phyloP scores from a whole-genome alignment of 2,329 filamentous ascomycete genomes.

The Stagonosporopsis tanaceti region DNA sequence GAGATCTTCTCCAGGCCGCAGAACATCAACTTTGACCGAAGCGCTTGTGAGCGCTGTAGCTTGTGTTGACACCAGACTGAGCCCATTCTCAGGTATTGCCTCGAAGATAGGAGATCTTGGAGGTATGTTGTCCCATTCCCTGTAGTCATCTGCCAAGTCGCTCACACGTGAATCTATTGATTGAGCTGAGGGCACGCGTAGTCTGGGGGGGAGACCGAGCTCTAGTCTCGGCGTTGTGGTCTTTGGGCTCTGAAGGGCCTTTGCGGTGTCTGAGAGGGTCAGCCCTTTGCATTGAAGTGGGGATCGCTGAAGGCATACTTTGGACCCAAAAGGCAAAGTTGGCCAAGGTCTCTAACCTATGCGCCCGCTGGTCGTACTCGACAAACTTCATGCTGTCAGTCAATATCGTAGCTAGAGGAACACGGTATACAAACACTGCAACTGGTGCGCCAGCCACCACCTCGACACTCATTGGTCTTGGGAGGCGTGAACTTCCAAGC shows the following conservation, averaged over 20 bases:
- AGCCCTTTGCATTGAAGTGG: conserved; percentile 6
- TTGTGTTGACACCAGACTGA: conserved; percentile 53
- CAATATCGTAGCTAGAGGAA: not conserved
- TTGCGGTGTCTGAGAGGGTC: conserved; percentile 45
- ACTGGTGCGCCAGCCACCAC: conserved; percentile 92
- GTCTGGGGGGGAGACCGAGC: conserved; percentile 74
- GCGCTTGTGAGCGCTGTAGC: conserved; percentile 48
- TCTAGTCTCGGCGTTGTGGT: conserved; percentile 75
- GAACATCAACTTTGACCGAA: conserved; percentile 83
- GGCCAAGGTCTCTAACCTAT: conserved; percentile 85
- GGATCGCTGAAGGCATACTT: conserved; percentile 60
- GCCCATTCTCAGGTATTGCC: conserved; percentile 57
- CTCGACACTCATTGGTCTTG: conserved; percentile 79
- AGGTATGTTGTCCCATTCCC: conserved; percentile 51
- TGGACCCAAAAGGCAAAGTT: conserved; percentile 96
- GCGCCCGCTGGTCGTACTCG: conserved; percentile 93
- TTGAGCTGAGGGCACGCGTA: conserved; percentile 78
- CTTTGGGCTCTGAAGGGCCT: conserved; percentile 50
- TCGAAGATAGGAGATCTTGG: conserved; percentile 59
- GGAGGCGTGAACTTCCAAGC: conserved; percentile 97
- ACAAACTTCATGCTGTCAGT: conserved; percentile 72
- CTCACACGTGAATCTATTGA: conserved; percentile 86
- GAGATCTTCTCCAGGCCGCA: conserved; percentile 83
- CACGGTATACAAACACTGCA: conserved; percentile 73
- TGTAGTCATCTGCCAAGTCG: conserved; percentile 66